These are phyloP conservation scores for Coniochaeta hoffmannii DNA, from an alignment of 2,329 filamentous ascomycete genomes.

Conservation along the genomic window DNA sequence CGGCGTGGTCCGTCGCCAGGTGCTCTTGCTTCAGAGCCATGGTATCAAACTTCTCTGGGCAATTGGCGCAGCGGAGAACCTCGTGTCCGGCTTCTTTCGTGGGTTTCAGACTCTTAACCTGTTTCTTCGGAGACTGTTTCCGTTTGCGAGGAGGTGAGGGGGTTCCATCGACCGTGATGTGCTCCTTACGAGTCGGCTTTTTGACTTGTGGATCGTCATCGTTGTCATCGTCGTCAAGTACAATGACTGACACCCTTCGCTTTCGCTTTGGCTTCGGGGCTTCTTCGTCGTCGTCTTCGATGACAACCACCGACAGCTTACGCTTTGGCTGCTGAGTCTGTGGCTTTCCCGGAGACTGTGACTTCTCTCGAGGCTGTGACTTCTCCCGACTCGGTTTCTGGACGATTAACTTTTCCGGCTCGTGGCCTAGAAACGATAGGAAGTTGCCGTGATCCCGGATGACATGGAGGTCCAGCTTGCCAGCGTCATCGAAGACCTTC, in stretches of 20 bases:
- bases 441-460: not conserved
- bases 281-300: not conserved
- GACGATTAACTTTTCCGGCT: too few species aligned
- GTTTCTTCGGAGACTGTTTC: not conserved
- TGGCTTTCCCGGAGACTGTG: not conserved
- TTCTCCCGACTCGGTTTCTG: too few species aligned
- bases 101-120: not conserved
- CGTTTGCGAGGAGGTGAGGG: not conserved
- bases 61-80: not conserved
- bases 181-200: not conserved
- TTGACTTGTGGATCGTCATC: not conserved
- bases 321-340: not conserved
- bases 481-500: not conserved
- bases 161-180: not conserved
- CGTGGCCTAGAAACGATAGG: not conserved
- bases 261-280: not conserved
- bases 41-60: not conserved
- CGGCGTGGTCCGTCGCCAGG: not conserved
- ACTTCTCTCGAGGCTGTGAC: not conserved
- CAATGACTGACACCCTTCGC: not conserved
- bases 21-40: not conserved
- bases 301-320: not conserved
- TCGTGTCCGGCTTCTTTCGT: not conserved
- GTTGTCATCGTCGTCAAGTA: not conserved
- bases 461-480: not conserved